A percentile compares a stretch with the other conserved stretches of the same genome.
Conservation (phyloP, 257 asterid species). For the Nyctanthes arbortristis region DNA sequence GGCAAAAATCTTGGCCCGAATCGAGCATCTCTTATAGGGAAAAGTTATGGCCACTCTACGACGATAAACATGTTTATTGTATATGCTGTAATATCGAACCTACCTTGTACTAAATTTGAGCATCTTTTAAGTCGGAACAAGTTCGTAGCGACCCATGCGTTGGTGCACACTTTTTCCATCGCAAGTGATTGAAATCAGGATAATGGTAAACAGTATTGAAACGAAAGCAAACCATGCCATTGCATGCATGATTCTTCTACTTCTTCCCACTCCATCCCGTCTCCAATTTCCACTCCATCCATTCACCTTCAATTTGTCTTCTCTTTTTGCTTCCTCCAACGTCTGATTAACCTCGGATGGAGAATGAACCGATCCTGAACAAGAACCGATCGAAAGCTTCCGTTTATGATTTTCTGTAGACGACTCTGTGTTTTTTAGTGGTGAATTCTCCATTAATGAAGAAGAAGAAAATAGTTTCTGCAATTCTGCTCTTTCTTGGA, state of each 20-base stretch:
- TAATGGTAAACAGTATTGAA: slow-evolving; percentile 23
- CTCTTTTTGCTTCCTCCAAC: neutral
- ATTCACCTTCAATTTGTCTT: neutral
- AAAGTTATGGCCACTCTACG: too few relatives aligned
- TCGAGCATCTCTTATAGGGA: too few relatives aligned
- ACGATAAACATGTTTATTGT: too few relatives aligned
- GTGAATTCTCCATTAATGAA: too few relatives aligned
- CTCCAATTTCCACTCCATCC: neutral
- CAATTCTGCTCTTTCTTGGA: too few relatives aligned
- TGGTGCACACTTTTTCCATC: slow-evolving; percentile 24
- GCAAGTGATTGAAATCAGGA: slow-evolving; percentile 28
- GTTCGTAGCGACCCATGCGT: slow-evolving; percentile 6
- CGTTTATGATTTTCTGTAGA: neutral
- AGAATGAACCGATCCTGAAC: slow-evolving; percentile 11
- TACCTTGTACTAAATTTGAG: too few relatives aligned
- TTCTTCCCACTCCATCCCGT: slow-evolving; percentile 22
- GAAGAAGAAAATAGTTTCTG: too few relatives aligned
- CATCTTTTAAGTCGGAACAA: slow-evolving; percentile 39
- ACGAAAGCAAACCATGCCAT: slow-evolving; percentile 35
- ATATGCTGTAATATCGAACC: too few relatives aligned
- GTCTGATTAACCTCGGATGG: slow-evolving; percentile 15
- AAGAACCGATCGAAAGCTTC: neutral
- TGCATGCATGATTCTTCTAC: slow-evolving; percentile 19
- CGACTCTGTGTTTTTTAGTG: too few relatives aligned
- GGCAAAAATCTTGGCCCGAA: too few relatives aligned